Evolutionary conservation across 2,329 filamentous ascomycete species (phyloP).

Genomic region (Scopulariopsis brevicaulis): DNA sequence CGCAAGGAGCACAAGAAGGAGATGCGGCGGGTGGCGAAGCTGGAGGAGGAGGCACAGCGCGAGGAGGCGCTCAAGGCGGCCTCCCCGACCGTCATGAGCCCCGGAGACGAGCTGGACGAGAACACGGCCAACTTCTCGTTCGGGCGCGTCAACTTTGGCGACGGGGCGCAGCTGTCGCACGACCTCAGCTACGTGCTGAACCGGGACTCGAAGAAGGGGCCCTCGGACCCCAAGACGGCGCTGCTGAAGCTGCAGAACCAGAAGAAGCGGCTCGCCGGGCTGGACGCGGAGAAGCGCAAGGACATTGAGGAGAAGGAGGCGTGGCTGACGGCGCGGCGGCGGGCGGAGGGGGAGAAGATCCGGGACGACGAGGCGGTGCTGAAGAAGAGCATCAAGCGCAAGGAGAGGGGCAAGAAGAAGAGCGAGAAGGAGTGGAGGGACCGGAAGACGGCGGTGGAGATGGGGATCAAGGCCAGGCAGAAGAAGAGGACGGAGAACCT

Average conservation of each 20-base stretch:
- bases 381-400: slow-evolving; percentile 91
- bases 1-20: slow-evolving; percentile 86
- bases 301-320: slow-evolving; percentile 88
- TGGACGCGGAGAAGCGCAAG: slow-evolving; percentile 70
- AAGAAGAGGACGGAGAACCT: slow-evolving; percentile 76
- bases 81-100: slow-evolving; percentile 48
- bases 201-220: slow-evolving; percentile 60
- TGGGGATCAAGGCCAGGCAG: slow-evolving; percentile 67
- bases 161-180: slow-evolving; percentile 70
- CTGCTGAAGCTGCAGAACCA: slow-evolving; percentile 81
- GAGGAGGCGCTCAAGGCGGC: slow-evolving; percentile 53
- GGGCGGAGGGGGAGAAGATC: slow-evolving; percentile 80
- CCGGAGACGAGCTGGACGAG: slow-evolving; percentile 37
- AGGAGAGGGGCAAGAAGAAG: slow-evolving; percentile 82
- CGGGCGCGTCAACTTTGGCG: slow-evolving; percentile 79
- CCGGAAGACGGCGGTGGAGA: slow-evolving; percentile 58
- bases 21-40: slow-evolving; percentile 61
- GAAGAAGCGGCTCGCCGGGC: slow-evolving; percentile 62
- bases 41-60: slow-evolving; percentile 61
- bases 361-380: slow-evolving; percentile 76
- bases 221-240: slow-evolving; percentile 74
- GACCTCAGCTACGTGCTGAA: slow-evolving; percentile 49
- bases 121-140: slow-evolving; percentile 64
- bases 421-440: slow-evolving; percentile 82
- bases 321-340: slow-evolving; percentile 85